Conservation (phyloP, 2,329 filamentous ascomycete species). For the Aotearoamyces nothofagi region DNA sequence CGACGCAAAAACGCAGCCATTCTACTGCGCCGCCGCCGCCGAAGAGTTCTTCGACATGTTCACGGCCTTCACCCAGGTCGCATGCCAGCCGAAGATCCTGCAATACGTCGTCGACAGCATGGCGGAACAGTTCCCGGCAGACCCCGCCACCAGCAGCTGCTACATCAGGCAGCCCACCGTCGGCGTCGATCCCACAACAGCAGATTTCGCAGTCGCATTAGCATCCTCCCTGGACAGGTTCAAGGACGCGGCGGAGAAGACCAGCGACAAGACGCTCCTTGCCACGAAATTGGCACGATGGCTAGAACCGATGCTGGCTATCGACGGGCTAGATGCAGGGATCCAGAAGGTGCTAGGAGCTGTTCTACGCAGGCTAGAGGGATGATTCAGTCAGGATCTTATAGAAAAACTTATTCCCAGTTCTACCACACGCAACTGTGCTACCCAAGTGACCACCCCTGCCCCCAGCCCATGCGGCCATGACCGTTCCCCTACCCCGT, state of each 20-base stretch:
- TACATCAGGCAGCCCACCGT: constrained; percentile 56
- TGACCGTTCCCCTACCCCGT: no score
- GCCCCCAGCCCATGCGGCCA: no score
- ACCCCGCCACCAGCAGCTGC: constrained; percentile 52
- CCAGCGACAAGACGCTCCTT: constrained; percentile 28
- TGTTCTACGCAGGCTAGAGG: constrained; percentile 20
- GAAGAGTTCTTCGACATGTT: constrained; percentile 74
- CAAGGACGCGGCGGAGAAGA: constrained; percentile 30
- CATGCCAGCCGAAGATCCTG: constrained; percentile 50
- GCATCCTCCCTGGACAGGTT: constrained; percentile 48
- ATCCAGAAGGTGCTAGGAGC: constrained; percentile 39
- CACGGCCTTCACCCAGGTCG: constrained; percentile 48
- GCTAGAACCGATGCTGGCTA: constrained; percentile 35
- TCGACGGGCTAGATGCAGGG: constrained; percentile 36
- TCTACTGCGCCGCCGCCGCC: constrained; percentile 49
- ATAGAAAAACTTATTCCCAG: no score
- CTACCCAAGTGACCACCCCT: no score
- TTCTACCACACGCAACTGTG: no score
- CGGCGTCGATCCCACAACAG: constrained; percentile 44
- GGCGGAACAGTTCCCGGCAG: constrained; percentile 39
- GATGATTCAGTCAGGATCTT: no score
- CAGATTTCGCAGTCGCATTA: constrained; percentile 60
- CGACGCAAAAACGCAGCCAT: constrained; percentile 63
- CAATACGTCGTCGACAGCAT: constrained; percentile 59
- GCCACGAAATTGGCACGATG: constrained; percentile 34